These are phyloP conservation scores for Euphorbia corollata DNA, from an alignment of 441 rosid genomes.

Conservation along the genomic window DNA sequence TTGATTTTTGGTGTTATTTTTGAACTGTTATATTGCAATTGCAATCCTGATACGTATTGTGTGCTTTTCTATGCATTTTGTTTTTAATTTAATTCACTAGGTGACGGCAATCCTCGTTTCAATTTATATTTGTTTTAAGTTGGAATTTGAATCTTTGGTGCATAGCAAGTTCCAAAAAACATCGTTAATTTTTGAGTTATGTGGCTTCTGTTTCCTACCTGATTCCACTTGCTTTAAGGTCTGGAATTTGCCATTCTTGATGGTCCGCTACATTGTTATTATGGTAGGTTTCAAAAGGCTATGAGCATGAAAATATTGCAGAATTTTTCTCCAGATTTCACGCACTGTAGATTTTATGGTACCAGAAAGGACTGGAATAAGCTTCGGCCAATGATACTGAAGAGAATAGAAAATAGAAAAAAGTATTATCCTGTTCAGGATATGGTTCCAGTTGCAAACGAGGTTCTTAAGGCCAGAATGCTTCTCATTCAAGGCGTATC, in stretches of 20 bases:
- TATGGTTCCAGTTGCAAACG: constrained; percentile 56
- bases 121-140: background rate
- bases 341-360: constrained; percentile 38
- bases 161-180: background rate
- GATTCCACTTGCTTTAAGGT: background rate
- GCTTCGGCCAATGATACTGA: constrained; percentile 60
- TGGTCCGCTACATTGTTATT: background rate
- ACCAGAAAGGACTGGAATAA: constrained; percentile 46
- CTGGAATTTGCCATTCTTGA: background rate
- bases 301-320: constrained; percentile 26
- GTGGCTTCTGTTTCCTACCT: background rate
- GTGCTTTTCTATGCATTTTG: no score
- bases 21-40: no score
- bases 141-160: background rate
- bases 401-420: constrained; percentile 40
- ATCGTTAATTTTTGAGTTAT: background rate
- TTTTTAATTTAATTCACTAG: no score
- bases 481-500: constrained; percentile 50
- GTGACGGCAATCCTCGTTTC: no score
- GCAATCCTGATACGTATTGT: no score
- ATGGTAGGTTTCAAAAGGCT: background rate
- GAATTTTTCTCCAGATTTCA: constrained; percentile 20
- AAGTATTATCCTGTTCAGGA: constrained; percentile 27
- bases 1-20: no score
- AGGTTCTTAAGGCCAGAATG: constrained; percentile 49